A percentile compares a stretch with the other conserved stretches of the same genome.
Evolutionary conservation across 1,284 basidiomycete genomes (phyloP).

Genomic region (Austroboletus olivaceoglutinosus): DNA sequence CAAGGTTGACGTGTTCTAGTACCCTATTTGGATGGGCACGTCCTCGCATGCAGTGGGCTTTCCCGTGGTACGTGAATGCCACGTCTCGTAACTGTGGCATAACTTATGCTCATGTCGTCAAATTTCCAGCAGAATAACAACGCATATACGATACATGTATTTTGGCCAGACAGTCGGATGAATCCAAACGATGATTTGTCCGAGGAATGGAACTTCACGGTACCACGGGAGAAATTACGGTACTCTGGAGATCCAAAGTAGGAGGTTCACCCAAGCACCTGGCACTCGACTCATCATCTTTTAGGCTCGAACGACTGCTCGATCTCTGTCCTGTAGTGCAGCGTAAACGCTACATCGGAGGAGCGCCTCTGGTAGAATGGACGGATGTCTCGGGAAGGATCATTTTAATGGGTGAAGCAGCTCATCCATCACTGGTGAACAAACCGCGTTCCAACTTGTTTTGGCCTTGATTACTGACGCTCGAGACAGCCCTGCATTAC

Average conservation of each 20-base stretch:
- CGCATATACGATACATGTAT: constrained; percentile 20
- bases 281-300: background rate
- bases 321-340: constrained; percentile 18
- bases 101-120: background rate
- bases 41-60: constrained; percentile 29
- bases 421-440: constrained; percentile 38
- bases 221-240: constrained; percentile 12
- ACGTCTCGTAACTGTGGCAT: background rate
- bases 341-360: constrained; percentile 5
- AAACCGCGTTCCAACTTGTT: background rate
- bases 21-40: constrained; percentile 39
- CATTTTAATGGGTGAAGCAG: constrained; percentile 43
- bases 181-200: background rate
- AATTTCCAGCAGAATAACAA: constrained; percentile 11
- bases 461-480: constrained; percentile 1
- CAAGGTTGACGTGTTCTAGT: constrained; percentile 19
- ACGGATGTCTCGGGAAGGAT: constrained; percentile 34
- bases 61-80: constrained; percentile 12
- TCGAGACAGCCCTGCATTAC: constrained; percentile 28
- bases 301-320: constrained; percentile 13
- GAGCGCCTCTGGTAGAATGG: constrained; percentile 25
- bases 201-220: constrained; percentile 8
- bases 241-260: constrained; percentile 17
- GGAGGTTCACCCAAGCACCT: background rate
- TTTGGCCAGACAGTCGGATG: constrained; percentile 7